phyloP scores from a whole-genome alignment of 345 rosid species.

The Carallia pectinifolia region DNA sequence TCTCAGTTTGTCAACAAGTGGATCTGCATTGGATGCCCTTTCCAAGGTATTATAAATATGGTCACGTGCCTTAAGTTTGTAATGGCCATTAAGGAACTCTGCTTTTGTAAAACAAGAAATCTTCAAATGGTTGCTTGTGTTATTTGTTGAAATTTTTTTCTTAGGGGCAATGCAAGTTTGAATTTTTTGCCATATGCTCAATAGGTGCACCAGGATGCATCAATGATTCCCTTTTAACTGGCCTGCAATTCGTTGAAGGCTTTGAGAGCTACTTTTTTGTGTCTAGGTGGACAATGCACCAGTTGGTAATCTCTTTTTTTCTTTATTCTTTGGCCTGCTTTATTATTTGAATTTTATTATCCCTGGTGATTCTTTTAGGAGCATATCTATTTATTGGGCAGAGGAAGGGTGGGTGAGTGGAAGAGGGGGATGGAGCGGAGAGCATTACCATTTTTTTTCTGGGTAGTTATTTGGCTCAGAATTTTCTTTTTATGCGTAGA shows the following conservation, averaged over 20 bases:
- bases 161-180: slow-evolving; percentile 1
- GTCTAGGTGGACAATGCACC: slow-evolving; percentile 92
- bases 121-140: background rate
- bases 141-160: background rate
- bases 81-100: background rate
- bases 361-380: too few species aligned
- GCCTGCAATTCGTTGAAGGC: slow-evolving; percentile 90
- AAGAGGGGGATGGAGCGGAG: too few species aligned
- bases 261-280: slow-evolving; percentile 82
- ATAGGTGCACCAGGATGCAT: slow-evolving; percentile 90
- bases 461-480: too few species aligned
- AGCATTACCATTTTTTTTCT: too few species aligned
- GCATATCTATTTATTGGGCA: too few species aligned
- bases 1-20: slow-evolving; percentile 77
- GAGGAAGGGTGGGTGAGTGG: too few species aligned
- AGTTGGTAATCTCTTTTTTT: slow-evolving; percentile 58
- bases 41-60: slow-evolving; percentile 59
- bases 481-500: slow-evolving; percentile 34
- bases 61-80: background rate
- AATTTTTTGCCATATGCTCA: slow-evolving; percentile 20
- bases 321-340: background rate
- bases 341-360: too few species aligned
- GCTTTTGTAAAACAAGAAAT: background rate
- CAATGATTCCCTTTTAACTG: slow-evolving; percentile 84
- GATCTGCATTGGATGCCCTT: slow-evolving; percentile 86